Evolutionary conservation across 140 eudicot genomes (phyloP).

Genomic region (Anethum foeniculum): DNA sequence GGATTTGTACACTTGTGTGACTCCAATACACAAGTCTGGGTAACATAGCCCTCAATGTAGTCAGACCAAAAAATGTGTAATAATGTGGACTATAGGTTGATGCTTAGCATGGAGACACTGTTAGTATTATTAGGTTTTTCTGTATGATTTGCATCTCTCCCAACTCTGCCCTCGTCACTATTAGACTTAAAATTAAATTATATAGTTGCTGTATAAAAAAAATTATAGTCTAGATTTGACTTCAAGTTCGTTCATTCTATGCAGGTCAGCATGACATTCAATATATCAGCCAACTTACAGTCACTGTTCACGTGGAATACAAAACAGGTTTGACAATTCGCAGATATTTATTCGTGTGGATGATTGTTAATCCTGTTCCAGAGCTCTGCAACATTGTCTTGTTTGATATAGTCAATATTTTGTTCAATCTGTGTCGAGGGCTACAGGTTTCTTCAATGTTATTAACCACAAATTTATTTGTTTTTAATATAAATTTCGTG

Average conservation of each 20-base stretch:
- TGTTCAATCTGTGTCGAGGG: not conserved
- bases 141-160: not conserved
- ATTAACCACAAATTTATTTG: not conserved
- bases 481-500: not conserved
- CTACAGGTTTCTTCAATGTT: not conserved
- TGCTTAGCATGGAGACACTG: conserved; percentile 22
- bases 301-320: conserved; percentile 95
- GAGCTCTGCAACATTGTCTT: not conserved
- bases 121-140: not conserved
- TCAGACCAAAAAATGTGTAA: not conserved
- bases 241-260: not conserved
- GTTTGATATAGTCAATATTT: not conserved
- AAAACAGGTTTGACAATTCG: conserved; percentile 50
- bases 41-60: not conserved
- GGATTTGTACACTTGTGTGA: not conserved
- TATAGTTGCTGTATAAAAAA: not conserved
- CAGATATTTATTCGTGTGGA: not conserved
- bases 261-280: conserved; percentile 78
- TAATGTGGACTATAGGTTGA: not conserved
- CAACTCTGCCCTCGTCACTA: not conserved
- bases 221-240: not conserved
- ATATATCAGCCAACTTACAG: conserved; percentile 73
- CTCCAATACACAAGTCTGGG: not conserved
- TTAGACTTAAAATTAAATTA: not conserved
- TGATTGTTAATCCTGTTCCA: not conserved